phyloP scores from a whole-genome alignment of 2,329 filamentous ascomycete species.

The Alternaria infectoria region DNA sequence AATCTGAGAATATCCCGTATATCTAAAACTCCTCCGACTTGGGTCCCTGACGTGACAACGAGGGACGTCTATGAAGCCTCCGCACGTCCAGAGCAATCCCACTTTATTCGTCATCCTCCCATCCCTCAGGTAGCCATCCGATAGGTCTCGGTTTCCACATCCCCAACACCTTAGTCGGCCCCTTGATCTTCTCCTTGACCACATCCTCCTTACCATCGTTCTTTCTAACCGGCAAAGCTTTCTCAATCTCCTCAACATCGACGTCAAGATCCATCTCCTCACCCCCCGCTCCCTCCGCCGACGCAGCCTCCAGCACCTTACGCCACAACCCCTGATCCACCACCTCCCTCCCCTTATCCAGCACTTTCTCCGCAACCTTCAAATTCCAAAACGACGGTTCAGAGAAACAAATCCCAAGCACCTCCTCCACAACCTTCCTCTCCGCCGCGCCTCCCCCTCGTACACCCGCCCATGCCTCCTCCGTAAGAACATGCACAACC shows the following conservation, averaged over 20 bases:
- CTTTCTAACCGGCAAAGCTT: not conserved
- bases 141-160: conserved; percentile 42
- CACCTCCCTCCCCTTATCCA: conserved; percentile 28
- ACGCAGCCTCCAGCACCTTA: conserved; percentile 42
- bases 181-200: conserved; percentile 18
- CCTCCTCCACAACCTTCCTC: conserved; percentile 10
- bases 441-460: conserved; percentile 14
- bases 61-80: not conserved
- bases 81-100: not conserved
- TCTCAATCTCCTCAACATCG: conserved; percentile 5
- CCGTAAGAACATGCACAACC: conserved; percentile 56
- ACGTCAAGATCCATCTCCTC: conserved; percentile 15
- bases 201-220: not conserved
- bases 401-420: conserved; percentile 40
- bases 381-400: conserved; percentile 48
- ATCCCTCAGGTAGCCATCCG: conserved; percentile 35
- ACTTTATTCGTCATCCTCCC: conserved; percentile 32
- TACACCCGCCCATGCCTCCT: conserved; percentile 45
- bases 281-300: conserved; percentile 3
- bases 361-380: conserved; percentile 41
- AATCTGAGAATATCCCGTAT: not conserved
- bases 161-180: conserved; percentile 41
- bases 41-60: not conserved
- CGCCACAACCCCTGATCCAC: conserved; percentile 20
- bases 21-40: not conserved